Conservation (phyloP, 805 yeast genomes). For the Tetrapisispora fleetii region DNA sequence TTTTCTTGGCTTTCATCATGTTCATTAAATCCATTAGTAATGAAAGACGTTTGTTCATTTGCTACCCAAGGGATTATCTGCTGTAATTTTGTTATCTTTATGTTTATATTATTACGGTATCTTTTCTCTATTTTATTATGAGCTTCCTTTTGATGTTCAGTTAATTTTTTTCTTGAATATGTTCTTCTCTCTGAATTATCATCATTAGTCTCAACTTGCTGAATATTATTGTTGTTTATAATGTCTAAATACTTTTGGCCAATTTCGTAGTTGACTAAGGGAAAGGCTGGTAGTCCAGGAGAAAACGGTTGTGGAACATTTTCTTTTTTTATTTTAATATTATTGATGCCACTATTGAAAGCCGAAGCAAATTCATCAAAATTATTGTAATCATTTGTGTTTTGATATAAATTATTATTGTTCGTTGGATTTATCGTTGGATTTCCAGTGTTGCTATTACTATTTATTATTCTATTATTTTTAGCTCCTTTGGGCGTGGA, state of each 20-base stretch:
- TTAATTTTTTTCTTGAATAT: constrained; percentile 44
- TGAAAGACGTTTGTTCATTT: constrained; percentile 49
- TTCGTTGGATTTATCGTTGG: background rate
- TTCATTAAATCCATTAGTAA: constrained; percentile 21
- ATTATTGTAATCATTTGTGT: background rate
- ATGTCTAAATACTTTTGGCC: background rate
- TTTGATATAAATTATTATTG: background rate
- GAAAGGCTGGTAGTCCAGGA: constrained; percentile 2
- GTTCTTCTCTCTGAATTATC: constrained; percentile 2
- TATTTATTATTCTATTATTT: background rate
- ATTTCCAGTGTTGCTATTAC: background rate
- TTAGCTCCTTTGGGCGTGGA: constrained; percentile 1
- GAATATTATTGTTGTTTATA: background rate
- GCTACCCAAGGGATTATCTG: constrained; percentile 61
- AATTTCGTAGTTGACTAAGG: background rate
- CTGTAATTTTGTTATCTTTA: constrained; percentile 59
- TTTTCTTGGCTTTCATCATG: constrained; percentile 12
- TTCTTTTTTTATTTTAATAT: background rate
- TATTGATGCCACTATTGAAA: background rate
- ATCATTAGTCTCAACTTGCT: background rate
- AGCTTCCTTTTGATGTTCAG: constrained; percentile 49
- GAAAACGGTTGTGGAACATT: background rate
- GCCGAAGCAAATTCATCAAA: background rate
- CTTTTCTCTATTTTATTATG: constrained; percentile 66
- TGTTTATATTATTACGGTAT: constrained; percentile 61